Evolutionary conservation across 225 moss, liverwort and hornwort species (phyloP).

Genomic region (Marchantia paleacea): DNA sequence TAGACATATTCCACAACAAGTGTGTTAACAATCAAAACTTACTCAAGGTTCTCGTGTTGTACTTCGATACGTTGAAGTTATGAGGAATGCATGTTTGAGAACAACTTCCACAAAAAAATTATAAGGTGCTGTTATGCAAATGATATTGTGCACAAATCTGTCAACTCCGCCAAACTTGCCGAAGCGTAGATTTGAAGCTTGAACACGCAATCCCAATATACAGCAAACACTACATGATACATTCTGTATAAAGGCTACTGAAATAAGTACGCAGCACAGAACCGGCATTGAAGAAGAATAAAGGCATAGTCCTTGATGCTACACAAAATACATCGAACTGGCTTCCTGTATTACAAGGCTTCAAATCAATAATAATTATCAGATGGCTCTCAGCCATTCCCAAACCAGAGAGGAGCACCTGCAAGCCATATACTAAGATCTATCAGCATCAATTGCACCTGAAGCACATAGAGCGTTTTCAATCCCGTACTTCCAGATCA

Average conservation of each 20-base stretch:
- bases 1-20: no score
- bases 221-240: no score
- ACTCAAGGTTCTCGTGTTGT: no score
- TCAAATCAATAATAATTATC: not conserved
- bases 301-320: not conserved
- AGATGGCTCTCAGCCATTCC: not conserved
- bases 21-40: no score
- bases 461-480: not conserved
- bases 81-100: no score
- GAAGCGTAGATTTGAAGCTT: not conserved
- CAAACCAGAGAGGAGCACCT: not conserved
- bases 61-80: no score
- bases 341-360: not conserved
- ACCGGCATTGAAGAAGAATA: not conserved
- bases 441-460: not conserved
- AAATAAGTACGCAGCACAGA: not conserved
- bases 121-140: no score
- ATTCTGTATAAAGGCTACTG: not conserved
- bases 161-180: no score
- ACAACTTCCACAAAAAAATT: no score
- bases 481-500: not conserved
- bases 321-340: not conserved
- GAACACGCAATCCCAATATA: not conserved
- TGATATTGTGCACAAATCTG: not conserved
- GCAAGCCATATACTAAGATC: not conserved